phyloP scores from a whole-genome alignment of 768 basidiomycete species.

The Lentinula aciculospora region DNA sequence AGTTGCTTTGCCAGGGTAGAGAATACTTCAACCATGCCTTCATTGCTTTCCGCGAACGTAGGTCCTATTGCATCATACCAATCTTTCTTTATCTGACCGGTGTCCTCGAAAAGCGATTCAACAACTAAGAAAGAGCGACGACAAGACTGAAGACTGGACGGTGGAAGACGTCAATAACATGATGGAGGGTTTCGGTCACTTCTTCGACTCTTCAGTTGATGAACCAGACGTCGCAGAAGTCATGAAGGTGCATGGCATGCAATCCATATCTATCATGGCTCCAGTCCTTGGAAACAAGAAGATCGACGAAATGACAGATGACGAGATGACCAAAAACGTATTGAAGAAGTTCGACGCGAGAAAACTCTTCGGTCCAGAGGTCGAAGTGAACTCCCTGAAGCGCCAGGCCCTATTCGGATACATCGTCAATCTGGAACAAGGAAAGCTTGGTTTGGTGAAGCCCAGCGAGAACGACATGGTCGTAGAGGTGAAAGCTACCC shows the following conservation, averaged over 20 bases:
- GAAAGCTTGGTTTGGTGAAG: constrained; percentile 2
- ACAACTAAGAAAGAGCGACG: neutral
- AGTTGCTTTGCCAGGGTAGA: constrained; percentile 1
- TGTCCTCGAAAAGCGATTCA: neutral
- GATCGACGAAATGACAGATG: neutral
- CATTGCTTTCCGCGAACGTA: constrained; percentile 1
- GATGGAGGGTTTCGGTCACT: constrained; percentile 1
- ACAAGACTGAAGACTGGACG: neutral
- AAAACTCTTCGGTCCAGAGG: constrained; percentile 2
- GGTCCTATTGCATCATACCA: neutral
- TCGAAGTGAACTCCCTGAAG: neutral
- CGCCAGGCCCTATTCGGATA: constrained; percentile 4
- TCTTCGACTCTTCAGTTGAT: constrained; percentile 2
- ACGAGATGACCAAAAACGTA: neutral
- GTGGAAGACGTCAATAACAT: neutral
- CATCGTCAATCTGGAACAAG: constrained; percentile 2
- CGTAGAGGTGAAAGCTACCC: neutral
- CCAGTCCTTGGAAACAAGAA: neutral
- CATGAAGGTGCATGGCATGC: neutral
- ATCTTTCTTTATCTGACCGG: neutral
- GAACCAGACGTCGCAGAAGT: neutral
- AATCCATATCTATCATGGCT: neutral
- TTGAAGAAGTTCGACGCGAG: neutral
- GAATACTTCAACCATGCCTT: constrained; percentile 2
- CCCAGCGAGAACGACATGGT: neutral